phyloP scores from a whole-genome alignment of 2,329 filamentous ascomycete species.

The Aureobasidium uvarum region DNA sequence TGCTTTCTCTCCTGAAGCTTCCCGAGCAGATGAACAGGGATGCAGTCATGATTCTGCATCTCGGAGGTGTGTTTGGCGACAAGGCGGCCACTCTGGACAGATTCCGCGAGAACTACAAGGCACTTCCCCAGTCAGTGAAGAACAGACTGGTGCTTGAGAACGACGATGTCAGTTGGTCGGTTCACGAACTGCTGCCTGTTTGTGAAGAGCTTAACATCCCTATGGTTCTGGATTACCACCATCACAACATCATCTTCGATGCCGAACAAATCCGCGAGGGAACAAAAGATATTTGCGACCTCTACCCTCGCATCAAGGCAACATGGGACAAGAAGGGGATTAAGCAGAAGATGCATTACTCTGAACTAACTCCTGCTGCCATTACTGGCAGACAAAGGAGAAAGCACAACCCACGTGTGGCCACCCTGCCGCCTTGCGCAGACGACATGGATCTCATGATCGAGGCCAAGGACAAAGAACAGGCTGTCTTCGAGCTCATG shows the following conservation, averaged over 20 bases:
- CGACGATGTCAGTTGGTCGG: constrained; percentile 89
- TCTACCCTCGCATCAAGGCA: constrained; percentile 73
- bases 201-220: constrained; percentile 96
- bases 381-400: constrained; percentile 74
- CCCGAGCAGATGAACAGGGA: constrained; percentile 77
- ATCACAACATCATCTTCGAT: constrained; percentile 93
- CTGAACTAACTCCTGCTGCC: constrained; percentile 72
- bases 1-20: constrained; percentile 73
- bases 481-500: constrained; percentile 94
- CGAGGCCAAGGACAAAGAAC: constrained; percentile 96
- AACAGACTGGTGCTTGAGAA: constrained; percentile 85
- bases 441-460: constrained; percentile 96
- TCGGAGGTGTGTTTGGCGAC: constrained; percentile 88
- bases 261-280: constrained; percentile 71
- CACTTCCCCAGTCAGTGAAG: constrained; percentile 68
- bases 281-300: constrained; percentile 71
- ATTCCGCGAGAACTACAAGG: constrained; percentile 72
- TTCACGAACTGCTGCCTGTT: constrained; percentile 83
- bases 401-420: constrained; percentile 80
- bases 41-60: constrained; percentile 91
- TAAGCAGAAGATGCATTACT: constrained; percentile 96
- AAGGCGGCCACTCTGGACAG: constrained; percentile 74
- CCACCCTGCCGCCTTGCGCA: constrained; percentile 76
- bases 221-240: constrained; percentile 87
- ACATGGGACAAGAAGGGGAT: constrained; percentile 85